A percentile compares a stretch with the other conserved stretches of the same genome.
phyloP scores from a whole-genome alignment of 2,329 filamentous ascomycete genomes.

The Penicillium sclerotigenum region DNA sequence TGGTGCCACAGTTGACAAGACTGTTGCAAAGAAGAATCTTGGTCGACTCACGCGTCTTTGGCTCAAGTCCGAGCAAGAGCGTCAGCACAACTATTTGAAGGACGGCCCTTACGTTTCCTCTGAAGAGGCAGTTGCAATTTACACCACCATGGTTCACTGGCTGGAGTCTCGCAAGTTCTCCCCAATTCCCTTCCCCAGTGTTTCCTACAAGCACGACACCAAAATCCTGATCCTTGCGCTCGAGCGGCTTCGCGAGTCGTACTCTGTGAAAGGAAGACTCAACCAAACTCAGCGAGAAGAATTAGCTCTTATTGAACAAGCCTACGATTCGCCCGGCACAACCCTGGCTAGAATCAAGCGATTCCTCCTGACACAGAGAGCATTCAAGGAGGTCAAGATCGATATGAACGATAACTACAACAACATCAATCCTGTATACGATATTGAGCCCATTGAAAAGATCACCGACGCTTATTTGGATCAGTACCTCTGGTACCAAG shows the following conservation, averaged over 20 bases:
- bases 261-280: conserved; percentile 93
- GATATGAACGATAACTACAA: conserved; percentile 99
- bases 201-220: conserved; percentile 99
- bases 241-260: conserved; percentile 88
- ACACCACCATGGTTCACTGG: conserved; percentile 98
- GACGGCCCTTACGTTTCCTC: conserved; percentile 98
- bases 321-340: conserved; percentile 95
- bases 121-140: conserved; percentile 97
- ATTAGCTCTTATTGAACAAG: conserved; percentile 92
- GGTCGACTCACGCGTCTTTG: conserved; percentile 90
- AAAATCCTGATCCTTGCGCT: conserved; percentile 96
- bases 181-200: conserved; percentile 96
- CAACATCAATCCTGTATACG: conserved; percentile 98
- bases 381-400: conserved; percentile 98
- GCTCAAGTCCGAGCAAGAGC: conserved; percentile 97
- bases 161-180: conserved; percentile 97
- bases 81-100: conserved; percentile 99
- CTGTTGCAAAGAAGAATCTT: conserved; percentile 98
- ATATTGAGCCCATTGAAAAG: conserved; percentile 98
- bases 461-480: conserved; percentile 98
- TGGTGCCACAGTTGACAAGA: conserved; percentile 97
- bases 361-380: conserved; percentile 91
- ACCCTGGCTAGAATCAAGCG: conserved; percentile 95
- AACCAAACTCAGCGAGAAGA: conserved; percentile 98
- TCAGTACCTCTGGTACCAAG: conserved; percentile 98